Conservation (phyloP, 2,329 filamentous ascomycete genomes). For the Drechmeria coniospora region DNA sequence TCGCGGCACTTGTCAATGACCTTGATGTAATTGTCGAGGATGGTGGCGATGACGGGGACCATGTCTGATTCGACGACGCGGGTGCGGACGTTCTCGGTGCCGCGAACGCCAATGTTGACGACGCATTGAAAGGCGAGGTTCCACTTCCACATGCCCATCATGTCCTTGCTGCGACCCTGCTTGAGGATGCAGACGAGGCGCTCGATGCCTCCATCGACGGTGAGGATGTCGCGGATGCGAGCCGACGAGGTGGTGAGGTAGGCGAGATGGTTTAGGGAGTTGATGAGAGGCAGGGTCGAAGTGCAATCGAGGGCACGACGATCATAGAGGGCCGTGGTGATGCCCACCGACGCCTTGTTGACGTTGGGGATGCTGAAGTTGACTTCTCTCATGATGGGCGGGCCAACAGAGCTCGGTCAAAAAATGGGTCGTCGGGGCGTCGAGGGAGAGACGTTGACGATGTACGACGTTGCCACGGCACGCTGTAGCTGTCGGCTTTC, state of each 20-base stretch:
- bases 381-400: conserved; percentile 83
- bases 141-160: conserved; percentile 99
- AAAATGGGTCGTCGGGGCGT: background rate
- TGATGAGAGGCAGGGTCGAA: conserved; percentile 92
- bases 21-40: conserved; percentile 96
- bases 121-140: conserved; percentile 98
- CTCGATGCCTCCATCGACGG: conserved; percentile 96
- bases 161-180: conserved; percentile 87
- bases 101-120: conserved; percentile 94
- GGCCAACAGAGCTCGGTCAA: no score
- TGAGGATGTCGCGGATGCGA: conserved; percentile 92
- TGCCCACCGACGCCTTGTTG: conserved; percentile 98
- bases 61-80: conserved; percentile 96
- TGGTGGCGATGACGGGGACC: conserved; percentile 96
- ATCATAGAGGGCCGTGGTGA: conserved; percentile 96
- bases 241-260: conserved; percentile 97
- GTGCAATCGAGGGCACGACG: conserved; percentile 95
- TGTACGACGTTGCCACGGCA: background rate
- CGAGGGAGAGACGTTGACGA: background rate
- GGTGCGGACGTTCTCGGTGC: conserved; percentile 85
- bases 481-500: background rate
- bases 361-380: conserved; percentile 99
- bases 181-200: conserved; percentile 94
- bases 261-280: conserved; percentile 95
- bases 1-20: conserved; percentile 85